Conservation (phyloP, 306 rosid species). For the Mimosa bimucronata region DNA sequence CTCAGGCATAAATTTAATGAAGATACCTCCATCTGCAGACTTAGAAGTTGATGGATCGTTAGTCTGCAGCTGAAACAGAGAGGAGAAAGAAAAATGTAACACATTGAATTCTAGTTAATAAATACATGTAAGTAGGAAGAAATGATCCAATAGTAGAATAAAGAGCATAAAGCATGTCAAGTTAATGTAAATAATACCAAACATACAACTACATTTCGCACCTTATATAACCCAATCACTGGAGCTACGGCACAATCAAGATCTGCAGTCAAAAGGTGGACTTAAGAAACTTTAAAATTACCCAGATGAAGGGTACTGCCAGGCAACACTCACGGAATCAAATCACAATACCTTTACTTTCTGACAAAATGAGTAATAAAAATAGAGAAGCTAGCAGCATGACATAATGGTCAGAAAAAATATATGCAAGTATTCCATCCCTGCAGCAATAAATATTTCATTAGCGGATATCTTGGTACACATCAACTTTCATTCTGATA, state of each 20-base stretch:
- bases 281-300: slow-evolving; percentile 22
- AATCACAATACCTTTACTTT: slow-evolving; percentile 60
- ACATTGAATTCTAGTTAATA: slow-evolving; percentile 21
- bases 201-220: slow-evolving; percentile 29
- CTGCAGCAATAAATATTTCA: slow-evolving; percentile 49
- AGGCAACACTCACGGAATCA: slow-evolving; percentile 25
- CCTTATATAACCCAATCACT: slow-evolving; percentile 47
- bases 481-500: slow-evolving; percentile 3
- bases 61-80: slow-evolving; percentile 37
- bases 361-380: slow-evolving; percentile 64
- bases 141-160: slow-evolving; percentile 19
- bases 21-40: slow-evolving; percentile 47
- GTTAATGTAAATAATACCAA: slow-evolving; percentile 27
- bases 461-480: slow-evolving; percentile 10
- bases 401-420: slow-evolving; percentile 57
- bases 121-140: slow-evolving; percentile 1
- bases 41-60: slow-evolving; percentile 36
- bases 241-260: slow-evolving; percentile 56
- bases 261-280: slow-evolving; percentile 57
- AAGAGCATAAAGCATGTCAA: slow-evolving; percentile 18
- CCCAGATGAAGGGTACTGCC: slow-evolving; percentile 19
- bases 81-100: neutral
- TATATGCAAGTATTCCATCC: slow-evolving; percentile 59
- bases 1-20: slow-evolving; percentile 57
- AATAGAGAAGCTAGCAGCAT: slow-evolving; percentile 59